These are phyloP conservation scores for Candida maltosa DNA, from an alignment of 805 yeast species.

Conservation along the genomic window DNA sequence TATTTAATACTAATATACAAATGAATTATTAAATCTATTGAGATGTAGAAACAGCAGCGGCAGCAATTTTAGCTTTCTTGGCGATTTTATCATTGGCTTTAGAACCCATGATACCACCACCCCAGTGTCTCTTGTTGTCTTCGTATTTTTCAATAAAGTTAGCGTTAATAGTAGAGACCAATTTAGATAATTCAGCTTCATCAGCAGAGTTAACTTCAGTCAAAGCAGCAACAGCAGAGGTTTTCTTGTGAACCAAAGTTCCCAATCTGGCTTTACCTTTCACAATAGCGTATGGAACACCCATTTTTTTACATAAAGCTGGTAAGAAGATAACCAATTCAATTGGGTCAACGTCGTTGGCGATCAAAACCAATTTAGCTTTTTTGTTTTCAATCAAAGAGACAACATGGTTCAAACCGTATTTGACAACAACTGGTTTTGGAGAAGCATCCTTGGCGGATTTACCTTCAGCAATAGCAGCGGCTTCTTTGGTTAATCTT, in stretches of 20 bases:
- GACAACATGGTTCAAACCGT: conserved; percentile 99
- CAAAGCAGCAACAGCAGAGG: conserved; percentile 94
- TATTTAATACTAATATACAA: too few species aligned
- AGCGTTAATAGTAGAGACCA: conserved; percentile 88
- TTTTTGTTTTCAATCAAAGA: conserved; percentile 96
- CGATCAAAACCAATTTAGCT: conserved; percentile 94
- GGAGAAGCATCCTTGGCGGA: conserved; percentile 93
- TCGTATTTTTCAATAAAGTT: conserved; percentile 94
- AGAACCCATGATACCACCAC: conserved; percentile 98
- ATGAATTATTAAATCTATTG: too few species aligned
- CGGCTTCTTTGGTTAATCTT: conserved; percentile 98
- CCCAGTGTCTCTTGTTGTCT: conserved; percentile 98
- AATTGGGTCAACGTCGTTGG: conserved; percentile 98
- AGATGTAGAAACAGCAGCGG: conserved; percentile 18
- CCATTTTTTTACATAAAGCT: conserved; percentile 99
- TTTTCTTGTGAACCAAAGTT: conserved; percentile 92
- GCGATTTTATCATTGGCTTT: conserved; percentile 85
- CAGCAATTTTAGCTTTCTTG: conserved; percentile 65
- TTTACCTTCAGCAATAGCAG: conserved; percentile 98
- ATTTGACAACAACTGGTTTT: conserved; percentile 95
- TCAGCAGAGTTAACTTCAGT: conserved; percentile 94
- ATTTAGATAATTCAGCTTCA: conserved; percentile 89
- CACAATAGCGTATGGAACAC: conserved; percentile 69
- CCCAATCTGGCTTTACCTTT: conserved; percentile 47
- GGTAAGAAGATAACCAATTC: conserved; percentile 97